Evolutionary conservation across 2,329 filamentous ascomycete species (phyloP).

Genomic region (Claviceps sp.): DNA sequence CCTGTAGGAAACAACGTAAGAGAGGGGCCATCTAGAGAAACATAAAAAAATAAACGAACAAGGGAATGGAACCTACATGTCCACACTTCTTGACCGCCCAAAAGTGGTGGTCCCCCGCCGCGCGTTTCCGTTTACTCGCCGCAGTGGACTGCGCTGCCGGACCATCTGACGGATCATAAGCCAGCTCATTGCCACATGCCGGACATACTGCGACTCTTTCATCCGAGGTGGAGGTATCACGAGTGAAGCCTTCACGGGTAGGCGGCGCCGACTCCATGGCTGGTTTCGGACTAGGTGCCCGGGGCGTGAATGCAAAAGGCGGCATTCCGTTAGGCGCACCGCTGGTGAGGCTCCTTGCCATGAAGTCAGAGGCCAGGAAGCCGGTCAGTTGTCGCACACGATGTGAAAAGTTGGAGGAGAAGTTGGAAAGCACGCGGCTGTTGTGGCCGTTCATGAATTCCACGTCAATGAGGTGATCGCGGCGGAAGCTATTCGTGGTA

Average conservation of each 20-base stretch:
- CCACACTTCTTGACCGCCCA: slow-evolving; percentile 88
- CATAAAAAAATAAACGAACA: not conserved
- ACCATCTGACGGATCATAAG: slow-evolving; percentile 46
- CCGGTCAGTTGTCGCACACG: slow-evolving; percentile 16
- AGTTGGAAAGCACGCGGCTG: slow-evolving; percentile 5
- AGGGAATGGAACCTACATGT: slow-evolving; percentile 46
- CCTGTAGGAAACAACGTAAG: slow-evolving; percentile 25
- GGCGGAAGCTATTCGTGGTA: slow-evolving; percentile 1
- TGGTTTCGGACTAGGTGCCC: slow-evolving; percentile 27
- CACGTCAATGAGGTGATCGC: slow-evolving; percentile 15
- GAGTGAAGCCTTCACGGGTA: slow-evolving; percentile 64
- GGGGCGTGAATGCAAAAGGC: slow-evolving; percentile 19
- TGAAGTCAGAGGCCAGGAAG: slow-evolving; percentile 12
- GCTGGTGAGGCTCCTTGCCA: slow-evolving; percentile 8
- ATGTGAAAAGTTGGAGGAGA: slow-evolving; percentile 12
- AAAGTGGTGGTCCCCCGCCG: slow-evolving; percentile 63
- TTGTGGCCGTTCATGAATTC: slow-evolving; percentile 13
- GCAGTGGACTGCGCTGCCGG: slow-evolving; percentile 9
- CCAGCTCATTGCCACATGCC: slow-evolving; percentile 73
- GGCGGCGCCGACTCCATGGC: slow-evolving; percentile 49
- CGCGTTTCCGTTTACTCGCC: slow-evolving; percentile 28
- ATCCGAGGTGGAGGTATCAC: slow-evolving; percentile 48
- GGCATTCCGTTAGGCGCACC: slow-evolving; percentile 10
- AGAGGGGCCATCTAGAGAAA: not conserved
- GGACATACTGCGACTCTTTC: slow-evolving; percentile 70